Evolutionary conservation across 331 rosid species (phyloP).

Genomic region (Rhamnella rubrinervis): DNA sequence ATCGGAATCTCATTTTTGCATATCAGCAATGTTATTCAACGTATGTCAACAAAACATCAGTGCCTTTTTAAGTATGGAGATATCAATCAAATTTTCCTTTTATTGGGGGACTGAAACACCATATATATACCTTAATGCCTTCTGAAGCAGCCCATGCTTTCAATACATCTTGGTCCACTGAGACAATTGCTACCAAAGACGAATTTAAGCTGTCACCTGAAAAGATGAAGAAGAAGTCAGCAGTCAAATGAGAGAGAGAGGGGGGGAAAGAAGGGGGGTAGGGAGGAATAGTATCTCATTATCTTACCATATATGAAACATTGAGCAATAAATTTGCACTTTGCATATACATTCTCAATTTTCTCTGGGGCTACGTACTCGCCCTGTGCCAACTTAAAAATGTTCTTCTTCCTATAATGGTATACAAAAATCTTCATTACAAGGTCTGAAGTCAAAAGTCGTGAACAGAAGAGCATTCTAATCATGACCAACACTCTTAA

Average conservation of each 20-base stretch:
- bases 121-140: conserved; percentile 63
- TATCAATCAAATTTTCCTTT: not conserved
- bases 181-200: conserved; percentile 74
- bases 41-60: not conserved
- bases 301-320: conserved; percentile 87
- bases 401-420: conserved; percentile 83
- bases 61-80: not conserved
- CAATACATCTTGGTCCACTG: conserved; percentile 73
- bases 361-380: conserved; percentile 99
- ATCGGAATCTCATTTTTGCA: too few species aligned
- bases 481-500: not conserved
- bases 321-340: conserved; percentile 82
- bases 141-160: conserved; percentile 85
- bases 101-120: not conserved
- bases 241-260: conserved; percentile 9
- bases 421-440: conserved; percentile 20
- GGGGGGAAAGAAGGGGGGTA: not conserved
- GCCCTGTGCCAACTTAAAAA: conserved; percentile 98
- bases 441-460: conserved; percentile 10
- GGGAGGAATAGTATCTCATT: not conserved
- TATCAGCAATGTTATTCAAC: too few species aligned
- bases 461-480: not conserved
- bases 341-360: conserved; percentile 87
- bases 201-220: conserved; percentile 95
- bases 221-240: conserved; percentile 32